Conservation (phyloP, 257 asterid genomes). For the Buddleja alternifolia region DNA sequence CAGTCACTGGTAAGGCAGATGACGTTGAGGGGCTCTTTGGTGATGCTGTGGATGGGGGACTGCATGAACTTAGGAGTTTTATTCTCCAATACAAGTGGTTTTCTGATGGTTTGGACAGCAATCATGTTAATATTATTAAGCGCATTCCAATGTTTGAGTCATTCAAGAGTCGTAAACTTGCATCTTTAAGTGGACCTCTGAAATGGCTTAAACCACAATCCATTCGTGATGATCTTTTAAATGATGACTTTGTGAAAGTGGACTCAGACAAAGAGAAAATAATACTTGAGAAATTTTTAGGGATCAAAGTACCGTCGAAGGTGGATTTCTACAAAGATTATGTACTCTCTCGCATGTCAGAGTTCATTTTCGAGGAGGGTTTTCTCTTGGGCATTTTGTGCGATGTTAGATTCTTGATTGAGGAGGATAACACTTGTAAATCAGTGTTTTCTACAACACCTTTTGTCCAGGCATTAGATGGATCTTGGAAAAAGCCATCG, state of each 20-base stretch:
- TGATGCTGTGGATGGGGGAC: slow-evolving; percentile 74
- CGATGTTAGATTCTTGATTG: slow-evolving; percentile 66
- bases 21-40: slow-evolving; percentile 65
- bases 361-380: slow-evolving; percentile 56
- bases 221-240: slow-evolving; percentile 63
- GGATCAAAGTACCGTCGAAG: slow-evolving; percentile 67
- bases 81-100: slow-evolving; percentile 97
- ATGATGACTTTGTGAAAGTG: slow-evolving; percentile 76
- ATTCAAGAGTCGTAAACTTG: slow-evolving; percentile 74
- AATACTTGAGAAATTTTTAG: slow-evolving; percentile 69
- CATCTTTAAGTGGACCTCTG: slow-evolving; percentile 65
- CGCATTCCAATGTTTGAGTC: slow-evolving; percentile 95
- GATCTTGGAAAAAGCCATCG: slow-evolving; percentile 86
- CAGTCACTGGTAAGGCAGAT: slow-evolving; percentile 55
- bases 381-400: slow-evolving; percentile 56
- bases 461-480: slow-evolving; percentile 75
- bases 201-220: slow-evolving; percentile 88
- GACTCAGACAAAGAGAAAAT: slow-evolving; percentile 83
- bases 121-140: slow-evolving; percentile 65
- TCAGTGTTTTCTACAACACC: slow-evolving; percentile 59
- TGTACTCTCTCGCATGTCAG: slow-evolving; percentile 70
- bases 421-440: slow-evolving; percentile 66
- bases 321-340: slow-evolving; percentile 71
- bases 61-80: slow-evolving; percentile 87
- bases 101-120: slow-evolving; percentile 54